phyloP scores from a whole-genome alignment of 176 grass and related monocot genomes.

The Saccharum spontaneum region DNA sequence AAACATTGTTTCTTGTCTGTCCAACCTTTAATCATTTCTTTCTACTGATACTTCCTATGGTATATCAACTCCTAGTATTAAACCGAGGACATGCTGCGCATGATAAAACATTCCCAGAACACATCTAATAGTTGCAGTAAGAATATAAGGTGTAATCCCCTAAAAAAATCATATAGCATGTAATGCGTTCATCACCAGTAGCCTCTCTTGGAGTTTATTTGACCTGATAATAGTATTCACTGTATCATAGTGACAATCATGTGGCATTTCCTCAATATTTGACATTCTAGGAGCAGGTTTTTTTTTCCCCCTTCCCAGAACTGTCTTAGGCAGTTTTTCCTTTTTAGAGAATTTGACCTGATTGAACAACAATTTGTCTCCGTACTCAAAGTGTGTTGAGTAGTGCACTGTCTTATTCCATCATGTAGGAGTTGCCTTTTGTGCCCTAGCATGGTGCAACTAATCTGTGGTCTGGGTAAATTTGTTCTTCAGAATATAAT shows the following conservation, averaged over 20 bases:
- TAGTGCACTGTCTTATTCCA: no score
- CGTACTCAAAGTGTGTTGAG: neutral
- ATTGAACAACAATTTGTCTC: no score
- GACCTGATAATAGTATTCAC: neutral
- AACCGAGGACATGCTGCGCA: neutral
- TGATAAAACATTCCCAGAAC: neutral
- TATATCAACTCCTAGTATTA: neutral
- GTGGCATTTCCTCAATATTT: neutral
- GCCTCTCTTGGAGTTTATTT: conserved; percentile 1
- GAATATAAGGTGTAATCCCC: neutral
- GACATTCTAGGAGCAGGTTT: no score
- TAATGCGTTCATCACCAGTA: neutral
- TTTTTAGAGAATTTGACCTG: no score
- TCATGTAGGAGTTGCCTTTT: neutral
- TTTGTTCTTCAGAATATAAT: neutral
- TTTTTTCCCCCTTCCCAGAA: no score
- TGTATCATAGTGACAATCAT: neutral
- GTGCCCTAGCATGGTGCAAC: neutral
- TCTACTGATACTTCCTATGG: neutral
- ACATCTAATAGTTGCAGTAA: neutral
- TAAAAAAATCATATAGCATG: neutral
- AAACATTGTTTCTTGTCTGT: conserved; percentile 18
- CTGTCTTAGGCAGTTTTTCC: no score
- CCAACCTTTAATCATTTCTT: neutral
- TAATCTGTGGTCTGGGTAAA: neutral